Evolutionary conservation across 2,329 filamentous ascomycete species (phyloP).

Genomic region (Ophiostoma triangulosporum): DNA sequence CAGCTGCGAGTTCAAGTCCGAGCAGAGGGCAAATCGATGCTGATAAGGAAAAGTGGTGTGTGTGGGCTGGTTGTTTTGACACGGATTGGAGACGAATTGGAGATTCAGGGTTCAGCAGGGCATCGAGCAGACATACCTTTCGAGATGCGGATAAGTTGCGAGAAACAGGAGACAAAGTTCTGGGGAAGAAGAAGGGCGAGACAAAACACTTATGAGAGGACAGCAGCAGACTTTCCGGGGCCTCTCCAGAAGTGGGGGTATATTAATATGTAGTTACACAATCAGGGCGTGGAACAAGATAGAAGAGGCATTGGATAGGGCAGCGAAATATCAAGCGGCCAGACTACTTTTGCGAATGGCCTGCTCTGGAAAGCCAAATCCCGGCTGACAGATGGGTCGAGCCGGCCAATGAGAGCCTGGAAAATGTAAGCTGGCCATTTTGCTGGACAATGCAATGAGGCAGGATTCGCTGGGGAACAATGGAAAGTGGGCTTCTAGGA

Average conservation of each 20-base stretch:
- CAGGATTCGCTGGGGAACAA: slow-evolving; percentile 7
- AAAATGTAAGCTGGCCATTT: slow-evolving; percentile 6
- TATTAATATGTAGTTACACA: neutral
- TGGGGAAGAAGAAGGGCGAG: neutral
- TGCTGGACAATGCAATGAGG: neutral
- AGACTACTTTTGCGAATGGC: slow-evolving; percentile 2
- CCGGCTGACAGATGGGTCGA: slow-evolving; percentile 3
- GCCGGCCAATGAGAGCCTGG: slow-evolving; percentile 6
- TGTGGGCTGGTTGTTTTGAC: neutral
- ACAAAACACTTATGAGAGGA: neutral
- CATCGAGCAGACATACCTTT: neutral
- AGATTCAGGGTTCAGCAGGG: neutral
- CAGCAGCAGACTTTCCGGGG: neutral
- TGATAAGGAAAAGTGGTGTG: neutral
- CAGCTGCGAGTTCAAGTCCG: neutral
- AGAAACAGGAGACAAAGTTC: neutral
- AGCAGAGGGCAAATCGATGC: neutral
- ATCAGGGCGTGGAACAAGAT: neutral
- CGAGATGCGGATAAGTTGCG: neutral
- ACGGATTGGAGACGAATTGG: neutral
- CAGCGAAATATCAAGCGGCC: neutral
- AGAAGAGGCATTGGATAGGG: neutral
- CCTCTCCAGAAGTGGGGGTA: neutral
- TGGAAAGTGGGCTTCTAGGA: neutral
- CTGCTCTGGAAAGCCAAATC: slow-evolving; percentile 6